Base-by-base conservation (phyloP, 352 stramenopile genomes). In the Globisporangium cederbergense region DNA sequence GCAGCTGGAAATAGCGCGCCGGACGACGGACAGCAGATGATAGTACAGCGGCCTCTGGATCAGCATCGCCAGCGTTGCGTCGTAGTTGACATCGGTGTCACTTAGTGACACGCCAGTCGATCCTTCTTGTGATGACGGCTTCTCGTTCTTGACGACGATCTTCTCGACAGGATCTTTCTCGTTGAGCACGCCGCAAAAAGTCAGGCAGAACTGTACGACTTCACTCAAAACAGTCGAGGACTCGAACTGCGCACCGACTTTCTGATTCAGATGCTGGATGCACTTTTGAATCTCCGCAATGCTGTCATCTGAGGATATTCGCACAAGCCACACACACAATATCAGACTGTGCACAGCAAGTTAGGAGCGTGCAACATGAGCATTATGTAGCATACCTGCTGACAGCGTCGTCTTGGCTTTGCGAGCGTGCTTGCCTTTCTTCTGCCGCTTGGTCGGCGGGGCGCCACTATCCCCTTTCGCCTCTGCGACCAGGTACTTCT, bases 401-500 rank as follows among this genome's bases (percentile, higher is more conserved):
- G 49, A 34, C 20, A 52, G 25, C 22, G 38, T 36, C 18, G 13
- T 10, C 58, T 68, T 71, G 18, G 42, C 56, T 64, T 71, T 74
- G 46, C 65, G 79, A 30, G 22, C 63, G 34, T 81, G 73, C 57
- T 88, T 86, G 55, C 81, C 60, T 62, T 90, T 90, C 70, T 90
- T 92, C 40, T 85, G 77, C 1, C 83, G 73, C 59, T 92, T 92
- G 16, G 75, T 45, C 1, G 72, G 58, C 4, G 83, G 76, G 2
- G 65, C 67, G 32, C 59, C 51, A 28, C 72, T 30, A 22, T 62
- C 75, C 0, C 53, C 68, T 14, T 72, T 66, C 0, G 61, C 65
- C 46, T 76, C 68, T 0, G 62, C 66, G 3, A 36, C 65, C 36
- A 74, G 58, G 20, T 79, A 72, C 55, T 77, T 77, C 9, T 74